Evolutionary conservation across 495 filamentous ascomycete species (phyloP).

Genomic region (Aspergillus olivimuriae): DNA sequence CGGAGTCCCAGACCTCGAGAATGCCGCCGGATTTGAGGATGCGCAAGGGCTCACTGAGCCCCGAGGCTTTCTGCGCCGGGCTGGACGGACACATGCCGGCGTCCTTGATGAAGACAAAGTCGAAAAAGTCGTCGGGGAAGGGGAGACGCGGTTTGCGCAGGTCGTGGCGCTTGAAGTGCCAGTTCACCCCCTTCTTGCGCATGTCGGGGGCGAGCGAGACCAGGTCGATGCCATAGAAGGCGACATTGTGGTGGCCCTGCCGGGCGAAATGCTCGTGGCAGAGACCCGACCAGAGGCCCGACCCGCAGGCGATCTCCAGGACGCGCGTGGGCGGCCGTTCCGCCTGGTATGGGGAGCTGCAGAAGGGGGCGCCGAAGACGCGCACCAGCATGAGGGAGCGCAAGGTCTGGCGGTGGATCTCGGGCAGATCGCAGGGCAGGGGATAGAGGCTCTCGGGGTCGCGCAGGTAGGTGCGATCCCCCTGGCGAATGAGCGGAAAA

Average conservation of each 20-base stretch:
- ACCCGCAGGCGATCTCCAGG: slow-evolving; percentile 83
- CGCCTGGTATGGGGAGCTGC: slow-evolving; percentile 57
- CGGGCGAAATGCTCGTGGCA: slow-evolving; percentile 70
- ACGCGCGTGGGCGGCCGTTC: slow-evolving; percentile 67
- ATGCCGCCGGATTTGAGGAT: slow-evolving; percentile 72
- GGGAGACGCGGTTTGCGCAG: slow-evolving; percentile 68
- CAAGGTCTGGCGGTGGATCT: slow-evolving; percentile 81
- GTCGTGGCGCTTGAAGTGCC: slow-evolving; percentile 86
- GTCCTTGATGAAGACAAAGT: slow-evolving; percentile 87
- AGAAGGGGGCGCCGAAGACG: slow-evolving; percentile 74
- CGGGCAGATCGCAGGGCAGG: slow-evolving; percentile 79
- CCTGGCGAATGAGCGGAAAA: slow-evolving; percentile 62
- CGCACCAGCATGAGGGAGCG: slow-evolving; percentile 74
- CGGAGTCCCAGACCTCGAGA: slow-evolving; percentile 82
- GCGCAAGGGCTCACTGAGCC: slow-evolving; percentile 72
- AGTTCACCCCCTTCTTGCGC: slow-evolving; percentile 68
- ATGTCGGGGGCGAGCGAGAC: slow-evolving; percentile 69
- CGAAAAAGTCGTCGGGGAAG: slow-evolving; percentile 78
- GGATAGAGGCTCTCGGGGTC: slow-evolving; percentile 72
- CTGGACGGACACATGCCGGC: slow-evolving; percentile 61
- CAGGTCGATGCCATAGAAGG: slow-evolving; percentile 82
- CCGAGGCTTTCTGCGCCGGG: slow-evolving; percentile 51
- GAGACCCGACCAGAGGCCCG: slow-evolving; percentile 81
- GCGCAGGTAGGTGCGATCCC: slow-evolving; percentile 75
- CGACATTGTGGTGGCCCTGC: slow-evolving; percentile 52